Evolutionary conservation across 1,139 yeast species (phyloP).

Genomic region (Casaregolazyma lundiana): DNA sequence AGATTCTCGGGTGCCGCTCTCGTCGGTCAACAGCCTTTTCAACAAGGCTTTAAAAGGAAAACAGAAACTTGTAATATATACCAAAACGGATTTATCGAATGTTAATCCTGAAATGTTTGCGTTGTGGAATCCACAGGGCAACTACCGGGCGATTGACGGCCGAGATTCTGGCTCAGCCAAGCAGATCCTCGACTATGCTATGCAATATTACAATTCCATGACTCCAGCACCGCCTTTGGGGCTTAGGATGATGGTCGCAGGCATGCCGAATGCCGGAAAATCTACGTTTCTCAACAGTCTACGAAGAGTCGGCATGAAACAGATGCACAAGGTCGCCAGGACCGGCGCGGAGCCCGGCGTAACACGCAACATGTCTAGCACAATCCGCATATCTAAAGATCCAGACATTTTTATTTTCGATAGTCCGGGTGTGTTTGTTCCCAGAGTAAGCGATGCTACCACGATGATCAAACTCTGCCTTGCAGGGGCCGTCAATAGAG

Average conservation of each 20-base stretch:
- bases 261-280: constrained; percentile 98
- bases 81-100: constrained; percentile 52
- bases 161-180: constrained; percentile 49
- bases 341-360: constrained; percentile 93
- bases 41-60: constrained; percentile 61
- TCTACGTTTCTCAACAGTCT: constrained; percentile 81
- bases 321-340: constrained; percentile 60
- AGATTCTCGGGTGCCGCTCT: constrained; percentile 84
- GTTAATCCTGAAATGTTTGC: constrained; percentile 34
- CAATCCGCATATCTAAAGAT: constrained; percentile 55
- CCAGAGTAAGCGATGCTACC: constrained; percentile 59
- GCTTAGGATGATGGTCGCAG: constrained; percentile 67
- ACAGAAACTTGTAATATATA: constrained; percentile 58
- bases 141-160: constrained; percentile 58
- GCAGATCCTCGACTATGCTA: constrained; percentile 47
- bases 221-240: constrained; percentile 77
- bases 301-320: constrained; percentile 49
- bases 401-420: constrained; percentile 77
- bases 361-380: constrained; percentile 73
- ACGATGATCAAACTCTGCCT: constrained; percentile 74
- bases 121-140: constrained; percentile 47
- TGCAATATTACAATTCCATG: constrained; percentile 24
- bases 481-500: constrained; percentile 71
- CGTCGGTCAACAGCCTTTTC: constrained; percentile 77
- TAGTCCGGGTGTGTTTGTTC: constrained; percentile 90